Base-by-base conservation (phyloP, 441 rosid genomes). In the Populus hybrid region DNA sequence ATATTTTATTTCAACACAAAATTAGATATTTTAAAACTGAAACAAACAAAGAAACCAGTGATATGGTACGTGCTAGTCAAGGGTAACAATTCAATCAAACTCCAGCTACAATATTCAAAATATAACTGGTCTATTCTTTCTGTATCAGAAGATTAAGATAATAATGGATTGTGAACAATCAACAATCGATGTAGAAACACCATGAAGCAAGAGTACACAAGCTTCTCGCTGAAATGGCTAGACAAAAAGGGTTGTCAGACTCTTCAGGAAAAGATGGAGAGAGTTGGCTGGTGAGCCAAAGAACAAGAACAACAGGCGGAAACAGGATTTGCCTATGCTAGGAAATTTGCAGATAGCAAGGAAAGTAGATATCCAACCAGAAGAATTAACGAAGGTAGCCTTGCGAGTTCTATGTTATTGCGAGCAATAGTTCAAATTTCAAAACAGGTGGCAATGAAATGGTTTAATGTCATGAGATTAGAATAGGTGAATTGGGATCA, bases 81-180 rank as follows among this genome's bases (percentile, higher is more conserved):
- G 75, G 72, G 23, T 34, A 40, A 34, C 38, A 50, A 40, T 28
- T 72, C 24, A 61, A 72, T 35, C 26, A 75, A 72, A 67, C 63
- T 32, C 8, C 34, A 50, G 57, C 57, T 50, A 50, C 57, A 50
- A 5, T 50, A 50, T 50, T 14, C 20, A 50, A 50, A 50, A 50
- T 50, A 50, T 50, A 50, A 50, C n/a, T 14, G 18, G 57, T 50
- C 20, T 50, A 14, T 50, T 50, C 20, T 50, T 46, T 46, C n/a
- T 50, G 57, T 50, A 50, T 50, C 57, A 50, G 57, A 50, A 50
- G 57, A 50, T 14, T 50, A 50, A 50, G 57, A 50, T 50, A 1
- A 50, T 50, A 50, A 50, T 50, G 57, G 57, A 46, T 5, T 12
- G 57, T 46, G 57, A 46, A 14, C 57, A 46, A 50, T 50, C 20